Evolutionary conservation across 306 rosid genomes (phyloP).

Genomic region (Fagus sylvatica): DNA sequence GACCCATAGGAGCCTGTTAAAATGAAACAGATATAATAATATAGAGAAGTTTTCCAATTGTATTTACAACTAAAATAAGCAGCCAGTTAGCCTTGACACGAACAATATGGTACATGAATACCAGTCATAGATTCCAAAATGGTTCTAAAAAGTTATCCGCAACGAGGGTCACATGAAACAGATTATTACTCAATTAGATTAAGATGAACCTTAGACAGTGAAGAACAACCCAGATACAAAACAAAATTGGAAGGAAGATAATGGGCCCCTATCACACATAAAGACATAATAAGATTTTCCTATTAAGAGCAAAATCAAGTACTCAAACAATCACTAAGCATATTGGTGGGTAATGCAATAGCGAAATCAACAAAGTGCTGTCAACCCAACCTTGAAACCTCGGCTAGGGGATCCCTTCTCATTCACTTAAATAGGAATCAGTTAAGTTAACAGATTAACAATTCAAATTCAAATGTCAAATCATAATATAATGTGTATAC

Average conservation of each 20-base stretch:
- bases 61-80: too few relatives aligned
- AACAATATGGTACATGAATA: too few relatives aligned
- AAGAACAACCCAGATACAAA: background rate
- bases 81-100: too few relatives aligned
- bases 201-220: background rate
- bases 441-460: too few relatives aligned
- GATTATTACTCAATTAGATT: background rate
- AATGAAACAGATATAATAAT: background rate
- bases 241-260: background rate
- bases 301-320: background rate
- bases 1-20: conserved; percentile 87
- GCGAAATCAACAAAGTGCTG: too few relatives aligned
- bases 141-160: background rate
- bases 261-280: background rate
- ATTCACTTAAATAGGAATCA: too few relatives aligned
- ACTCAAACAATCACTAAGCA: background rate
- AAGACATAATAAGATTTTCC: background rate
- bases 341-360: background rate
- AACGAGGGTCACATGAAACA: background rate
- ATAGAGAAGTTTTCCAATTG: background rate
- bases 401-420: background rate
- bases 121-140: background rate
- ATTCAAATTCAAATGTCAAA: background rate
- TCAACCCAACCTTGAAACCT: background rate
- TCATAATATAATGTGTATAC: too few relatives aligned